Evolutionary conservation across 1,284 basidiomycete genomes (phyloP).

Genomic region (Takashimella tepidaria): DNA sequence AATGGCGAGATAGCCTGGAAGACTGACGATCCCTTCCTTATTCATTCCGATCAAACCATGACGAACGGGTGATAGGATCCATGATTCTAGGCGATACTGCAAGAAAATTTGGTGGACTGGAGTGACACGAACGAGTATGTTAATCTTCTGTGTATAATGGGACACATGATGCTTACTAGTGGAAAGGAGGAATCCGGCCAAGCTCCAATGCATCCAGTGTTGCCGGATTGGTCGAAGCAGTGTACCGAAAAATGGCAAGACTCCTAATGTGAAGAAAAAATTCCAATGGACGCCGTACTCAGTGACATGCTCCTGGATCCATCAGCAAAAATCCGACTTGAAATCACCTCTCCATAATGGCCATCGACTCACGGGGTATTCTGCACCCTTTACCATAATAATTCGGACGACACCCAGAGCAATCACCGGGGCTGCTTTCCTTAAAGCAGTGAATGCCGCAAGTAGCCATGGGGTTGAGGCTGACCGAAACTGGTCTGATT

Average conservation of each 20-base stretch:
- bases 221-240: constrained; percentile 62
- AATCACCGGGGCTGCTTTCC: constrained; percentile 65
- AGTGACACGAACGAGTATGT: too few relatives aligned
- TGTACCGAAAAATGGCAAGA: constrained; percentile 72
- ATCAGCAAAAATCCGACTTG: constrained; percentile 6
- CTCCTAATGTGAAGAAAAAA: constrained; percentile 89
- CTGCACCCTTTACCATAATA: constrained; percentile 81
- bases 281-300: constrained; percentile 99
- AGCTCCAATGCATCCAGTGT: constrained; percentile 54
- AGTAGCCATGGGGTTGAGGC: not conserved
- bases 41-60: constrained; percentile 67
- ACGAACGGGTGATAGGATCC: constrained; percentile 62
- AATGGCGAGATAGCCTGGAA: constrained; percentile 82
- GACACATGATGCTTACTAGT: constrained; percentile 52
- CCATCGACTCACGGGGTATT: constrained; percentile 70
- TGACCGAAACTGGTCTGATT: not conserved
- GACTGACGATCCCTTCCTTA: constrained; percentile 83
- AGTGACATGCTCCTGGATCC: constrained; percentile 79
- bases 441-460: constrained; percentile 40
- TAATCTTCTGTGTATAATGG: not conserved
- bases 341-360: too few relatives aligned
- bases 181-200: constrained; percentile 62
- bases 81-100: constrained; percentile 55
- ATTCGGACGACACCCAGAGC: constrained; percentile 72
- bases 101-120: constrained; percentile 64